These are phyloP conservation scores for Tolypocladium sp. DNA, from an alignment of 2,329 filamentous ascomycete genomes.

Conservation along the genomic window DNA sequence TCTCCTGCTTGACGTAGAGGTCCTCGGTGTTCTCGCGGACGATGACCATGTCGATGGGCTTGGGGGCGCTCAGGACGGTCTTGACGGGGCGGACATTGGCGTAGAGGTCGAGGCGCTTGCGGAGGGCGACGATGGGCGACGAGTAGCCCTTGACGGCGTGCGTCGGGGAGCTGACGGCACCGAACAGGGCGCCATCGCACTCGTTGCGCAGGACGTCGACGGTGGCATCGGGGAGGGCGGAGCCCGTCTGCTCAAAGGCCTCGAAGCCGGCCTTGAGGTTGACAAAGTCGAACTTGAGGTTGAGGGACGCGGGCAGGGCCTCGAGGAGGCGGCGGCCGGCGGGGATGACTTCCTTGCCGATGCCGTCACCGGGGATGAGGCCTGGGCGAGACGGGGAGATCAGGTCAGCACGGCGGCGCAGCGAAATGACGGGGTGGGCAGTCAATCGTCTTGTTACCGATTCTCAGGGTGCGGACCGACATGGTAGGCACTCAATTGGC, in stretches of 20 bases:
- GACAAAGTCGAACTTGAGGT: slow-evolving; percentile 88
- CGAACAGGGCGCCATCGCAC: slow-evolving; percentile 94
- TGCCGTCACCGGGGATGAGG: slow-evolving; percentile 95
- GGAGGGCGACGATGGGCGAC: slow-evolving; percentile 89
- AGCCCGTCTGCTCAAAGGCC: slow-evolving; percentile 83
- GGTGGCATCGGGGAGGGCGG: slow-evolving; percentile 81
- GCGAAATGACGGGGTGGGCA: background rate
- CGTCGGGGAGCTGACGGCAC: slow-evolving; percentile 86
- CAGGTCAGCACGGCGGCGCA: background rate
- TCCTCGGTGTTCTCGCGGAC: slow-evolving; percentile 99
- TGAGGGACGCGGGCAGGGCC: slow-evolving; percentile 81
- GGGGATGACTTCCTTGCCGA: slow-evolving; percentile 96
- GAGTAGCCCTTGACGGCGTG: slow-evolving; percentile 91
- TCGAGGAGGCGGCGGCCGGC: slow-evolving; percentile 87
- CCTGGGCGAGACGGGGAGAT: slow-evolving; percentile 39
- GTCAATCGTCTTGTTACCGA: slow-evolving; percentile 19
- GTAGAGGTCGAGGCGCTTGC: slow-evolving; percentile 90
- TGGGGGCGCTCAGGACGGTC: slow-evolving; percentile 55
- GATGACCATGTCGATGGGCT: slow-evolving; percentile 90
- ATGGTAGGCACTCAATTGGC: slow-evolving; percentile 15
- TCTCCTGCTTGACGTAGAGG: slow-evolving; percentile 95
- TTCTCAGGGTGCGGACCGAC: slow-evolving; percentile 32
- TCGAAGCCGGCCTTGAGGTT: slow-evolving; percentile 90
- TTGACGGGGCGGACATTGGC: slow-evolving; percentile 97
- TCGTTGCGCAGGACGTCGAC: slow-evolving; percentile 81